A percentile compares a stretch with the other conserved stretches of the same genome.
Conservation (phyloP, 495 filamentous ascomycete genomes). For the Copromyces sp. region DNA sequence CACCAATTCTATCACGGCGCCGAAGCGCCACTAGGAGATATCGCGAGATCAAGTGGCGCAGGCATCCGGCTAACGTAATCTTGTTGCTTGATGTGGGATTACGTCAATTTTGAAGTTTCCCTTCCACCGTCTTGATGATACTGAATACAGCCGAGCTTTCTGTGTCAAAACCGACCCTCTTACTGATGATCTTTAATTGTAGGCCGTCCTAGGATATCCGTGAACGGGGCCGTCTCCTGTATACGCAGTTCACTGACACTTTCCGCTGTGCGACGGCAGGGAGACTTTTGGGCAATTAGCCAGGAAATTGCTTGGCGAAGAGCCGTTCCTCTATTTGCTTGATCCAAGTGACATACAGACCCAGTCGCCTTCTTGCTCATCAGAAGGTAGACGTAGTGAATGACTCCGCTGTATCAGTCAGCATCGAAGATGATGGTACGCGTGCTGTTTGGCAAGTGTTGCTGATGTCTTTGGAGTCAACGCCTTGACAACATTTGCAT, state of each 20-base stretch:
- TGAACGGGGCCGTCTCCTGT: background rate
- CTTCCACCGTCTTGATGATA: background rate
- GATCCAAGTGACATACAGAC: background rate
- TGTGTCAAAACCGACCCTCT: background rate
- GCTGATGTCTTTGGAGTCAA: background rate
- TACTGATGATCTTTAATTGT: background rate
- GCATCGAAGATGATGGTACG: background rate
- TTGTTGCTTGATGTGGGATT: background rate
- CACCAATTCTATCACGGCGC: background rate
- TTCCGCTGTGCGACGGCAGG: background rate
- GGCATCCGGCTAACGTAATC: background rate
- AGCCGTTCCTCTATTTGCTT: background rate
- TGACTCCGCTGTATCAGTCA: background rate
- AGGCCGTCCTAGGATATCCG: background rate
- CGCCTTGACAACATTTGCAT: background rate
- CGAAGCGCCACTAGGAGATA: background rate
- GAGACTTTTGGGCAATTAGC: background rate
- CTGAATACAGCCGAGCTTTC: background rate
- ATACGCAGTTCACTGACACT: background rate
- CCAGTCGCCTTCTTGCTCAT: background rate
- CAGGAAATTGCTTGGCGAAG: background rate
- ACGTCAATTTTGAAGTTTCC: background rate
- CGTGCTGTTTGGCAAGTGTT: background rate
- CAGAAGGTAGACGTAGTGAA: background rate
- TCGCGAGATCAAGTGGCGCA: background rate